Evolutionary conservation across 2,329 filamentous ascomycete genomes (phyloP), one percentile per base, ranked within the genome.

Genomic region (Dothideomycetes sp.): DNA sequence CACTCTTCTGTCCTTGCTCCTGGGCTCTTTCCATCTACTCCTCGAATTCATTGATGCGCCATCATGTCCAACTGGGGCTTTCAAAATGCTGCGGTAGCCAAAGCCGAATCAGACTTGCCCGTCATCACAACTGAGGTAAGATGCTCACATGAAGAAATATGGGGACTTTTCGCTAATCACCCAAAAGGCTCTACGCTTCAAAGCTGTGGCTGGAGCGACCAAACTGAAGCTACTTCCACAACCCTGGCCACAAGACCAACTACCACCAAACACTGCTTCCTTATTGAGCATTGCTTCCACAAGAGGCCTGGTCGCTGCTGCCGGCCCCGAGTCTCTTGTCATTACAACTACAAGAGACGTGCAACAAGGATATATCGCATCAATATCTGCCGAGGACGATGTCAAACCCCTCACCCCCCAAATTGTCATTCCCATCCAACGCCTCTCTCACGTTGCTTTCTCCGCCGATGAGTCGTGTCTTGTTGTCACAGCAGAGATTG

Each of bases 391-490:
- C 40, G 78, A 80, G 45, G 72, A 70, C 44, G 77, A 88, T 46
- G 65, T 81, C 40, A 77, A 81, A 46, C 56, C 70, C 10, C 93
- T 93, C 52, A 66, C 77, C 44, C 82, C 88, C 3, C 77, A 89
- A 56, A 66, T 84, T 37, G 81, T 71, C 43, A 72, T 96, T 5
- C 68, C 78, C 2, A 72, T 93, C 52, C 75, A 83, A 53, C 79
- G 82, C 50, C 74, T 94, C 39, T 93, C 86, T 9, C 91, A 98
- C 58, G 70, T 98, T 15, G 79, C 81, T 12, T 98, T 98, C 58
- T 89, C 86, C 1, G 75, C 84, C n/a, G 84, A 93, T 52, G 93
- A 95, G 56, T 77, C 77, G 50, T 86, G 82, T 50, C 67, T 98
- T 44, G 74, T 94, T 27, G 68, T 95, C 18, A 86, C 85, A 9